Base-by-base conservation (phyloP, 2,329 filamentous ascomycete species). In the Exserohilum turcica region DNA sequence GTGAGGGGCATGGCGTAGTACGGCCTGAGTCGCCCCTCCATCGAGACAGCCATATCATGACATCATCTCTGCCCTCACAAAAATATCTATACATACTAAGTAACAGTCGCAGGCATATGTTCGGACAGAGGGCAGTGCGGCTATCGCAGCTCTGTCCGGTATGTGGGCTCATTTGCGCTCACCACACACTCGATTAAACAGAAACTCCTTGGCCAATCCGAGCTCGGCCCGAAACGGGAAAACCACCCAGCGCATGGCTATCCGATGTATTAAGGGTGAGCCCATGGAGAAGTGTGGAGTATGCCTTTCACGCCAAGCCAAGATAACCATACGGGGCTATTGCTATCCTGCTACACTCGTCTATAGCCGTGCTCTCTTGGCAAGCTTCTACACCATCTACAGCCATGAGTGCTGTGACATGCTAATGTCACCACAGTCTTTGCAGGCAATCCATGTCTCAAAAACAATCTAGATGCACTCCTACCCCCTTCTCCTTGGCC, bases 401-500 rank as follows among this genome's bases (percentile, higher is more conserved):
- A n/a, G n/a, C n/a, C n/a, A n/a, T n/a, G n/a, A n/a, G n/a, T n/a
- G n/a, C n/a, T n/a, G n/a, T n/a, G n/a, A n/a, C n/a, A n/a, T n/a
- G n/a, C n/a, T n/a, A n/a, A n/a, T n/a, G n/a, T n/a, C n/a, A n/a
- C n/a, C n/a, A n/a, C n/a, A n/a, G n/a, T n/a, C n/a, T n/a, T n/a
- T n/a, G n/a, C n/a, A n/a, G n/a, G n/a, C n/a, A 15, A 10, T 32
- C n/a, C 3, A 8, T 27, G 12, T 28, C n/a, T 54, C 21, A 63
- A 24, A 63, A 63, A 13, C 50, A 48, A 5, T 55, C 50, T 36
- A 61, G 1, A 15, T 45, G 52, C 8, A 57, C 38, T 2, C 64
- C 64, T 0, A 53, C 42, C 1, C 56, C 55, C 39, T 61, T 61
- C n/a, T 52, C 13, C 9, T 28, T 37, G 0, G 64, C 61, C 7